phyloP scores from a whole-genome alignment of 805 yeast genomes.

The Kodamaea jinghongensis region DNA sequence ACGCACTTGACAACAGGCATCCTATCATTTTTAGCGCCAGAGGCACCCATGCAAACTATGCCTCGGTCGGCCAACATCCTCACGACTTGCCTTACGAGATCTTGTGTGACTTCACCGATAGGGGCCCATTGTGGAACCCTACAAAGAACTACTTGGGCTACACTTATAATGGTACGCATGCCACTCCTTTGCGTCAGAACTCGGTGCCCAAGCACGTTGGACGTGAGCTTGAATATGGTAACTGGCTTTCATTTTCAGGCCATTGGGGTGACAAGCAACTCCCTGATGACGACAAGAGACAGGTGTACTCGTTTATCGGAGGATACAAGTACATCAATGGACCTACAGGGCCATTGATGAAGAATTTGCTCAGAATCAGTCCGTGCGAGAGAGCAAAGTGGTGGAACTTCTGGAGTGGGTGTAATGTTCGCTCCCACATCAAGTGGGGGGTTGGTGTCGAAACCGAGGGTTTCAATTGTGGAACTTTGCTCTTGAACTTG shows the following conservation, averaged over 20 bases:
- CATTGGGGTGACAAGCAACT: conserved; percentile 89
- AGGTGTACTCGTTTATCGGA: conserved; percentile 75
- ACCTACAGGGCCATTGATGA: conserved; percentile 84
- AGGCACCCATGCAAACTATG: conserved; percentile 97
- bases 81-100: conserved; percentile 94
- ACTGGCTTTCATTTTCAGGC: conserved; percentile 81
- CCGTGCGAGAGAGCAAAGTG: conserved; percentile 86
- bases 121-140: conserved; percentile 97
- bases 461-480: conserved; percentile 82
- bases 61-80: conserved; percentile 92
- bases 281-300: conserved; percentile 68
- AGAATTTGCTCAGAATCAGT: conserved; percentile 63
- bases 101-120: conserved; percentile 86
- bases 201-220: conserved; percentile 46
- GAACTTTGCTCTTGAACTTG: conserved; percentile 54
- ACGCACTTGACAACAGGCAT: conserved; percentile 39
- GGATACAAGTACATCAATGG: conserved; percentile 93
- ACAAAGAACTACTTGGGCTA: conserved; percentile 77
- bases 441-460: conserved; percentile 88
- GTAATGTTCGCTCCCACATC: conserved; percentile 71
- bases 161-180: conserved; percentile 61
- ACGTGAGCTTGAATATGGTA: conserved; percentile 53
- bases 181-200: conserved; percentile 42
- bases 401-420: conserved; percentile 88
- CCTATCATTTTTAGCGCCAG: conserved; percentile 88